These are phyloP conservation scores for Volvox africanus DNA, from an alignment of 139 green algal species.

Conservation along the genomic window DNA sequence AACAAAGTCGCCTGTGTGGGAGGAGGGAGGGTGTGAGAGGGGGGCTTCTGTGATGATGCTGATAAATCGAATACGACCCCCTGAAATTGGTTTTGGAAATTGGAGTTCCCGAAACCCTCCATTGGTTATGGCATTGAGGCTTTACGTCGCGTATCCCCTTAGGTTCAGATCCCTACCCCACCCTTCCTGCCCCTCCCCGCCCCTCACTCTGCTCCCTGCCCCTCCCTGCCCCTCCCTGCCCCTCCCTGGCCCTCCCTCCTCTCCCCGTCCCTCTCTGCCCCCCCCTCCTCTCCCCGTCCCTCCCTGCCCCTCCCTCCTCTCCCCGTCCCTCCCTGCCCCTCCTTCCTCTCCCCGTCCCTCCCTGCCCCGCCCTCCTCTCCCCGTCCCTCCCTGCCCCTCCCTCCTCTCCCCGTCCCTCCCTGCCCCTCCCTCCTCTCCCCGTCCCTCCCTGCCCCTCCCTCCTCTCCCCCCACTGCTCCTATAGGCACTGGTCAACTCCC, in stretches of 20 bases:
- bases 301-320: background rate
- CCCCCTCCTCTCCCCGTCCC: background rate
- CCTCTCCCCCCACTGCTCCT: background rate
- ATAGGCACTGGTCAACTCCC: conserved; percentile 44
- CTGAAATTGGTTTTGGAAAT: too few species aligned
- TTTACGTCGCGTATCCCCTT: too few species aligned
- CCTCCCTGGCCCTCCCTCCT: background rate
- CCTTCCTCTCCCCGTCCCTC: background rate
- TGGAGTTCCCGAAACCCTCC: too few species aligned
- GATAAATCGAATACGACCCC: too few species aligned
- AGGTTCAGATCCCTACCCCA: too few species aligned
- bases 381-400: background rate
- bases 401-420: background rate
- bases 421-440: background rate
- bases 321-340: background rate
- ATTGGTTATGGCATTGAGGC: too few species aligned
- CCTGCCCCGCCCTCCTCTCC: background rate
- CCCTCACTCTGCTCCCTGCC: background rate
- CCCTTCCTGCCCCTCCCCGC: too few species aligned
- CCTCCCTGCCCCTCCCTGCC: background rate
- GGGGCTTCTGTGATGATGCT: too few species aligned
- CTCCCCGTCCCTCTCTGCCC: too few species aligned
- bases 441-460: background rate
- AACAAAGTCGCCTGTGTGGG: too few species aligned
- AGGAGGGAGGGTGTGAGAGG: too few species aligned